Base-by-base conservation (phyloP, 2,329 filamentous ascomycete species). In the Endocalyx cinctus region DNA sequence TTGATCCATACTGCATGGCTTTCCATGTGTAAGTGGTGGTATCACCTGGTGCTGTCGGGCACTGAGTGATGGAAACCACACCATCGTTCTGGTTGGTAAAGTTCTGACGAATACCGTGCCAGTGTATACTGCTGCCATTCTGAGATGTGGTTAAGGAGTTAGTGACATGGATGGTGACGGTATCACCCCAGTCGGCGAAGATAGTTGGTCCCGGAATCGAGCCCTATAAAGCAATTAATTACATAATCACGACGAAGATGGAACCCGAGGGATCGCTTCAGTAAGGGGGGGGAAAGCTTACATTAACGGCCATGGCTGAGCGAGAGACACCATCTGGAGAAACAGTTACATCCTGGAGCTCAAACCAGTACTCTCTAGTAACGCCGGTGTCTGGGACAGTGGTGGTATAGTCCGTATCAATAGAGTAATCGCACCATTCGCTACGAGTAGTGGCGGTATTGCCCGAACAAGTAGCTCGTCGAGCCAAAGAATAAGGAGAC, bases 121-220 rank as follows among this genome's bases (percentile, higher is more conserved):
- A 82, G 48, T 83, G 79, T 13, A 82, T 71, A 7, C 66, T 66
- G 6, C 76, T 81, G 19, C 77, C 76, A 40, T 82, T 82, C 40
- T 66, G 61, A 54, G 54, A 72, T 29, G 29, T 62, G 46, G 41
- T 27, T 22, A 66, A 38, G 2, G 51, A 51, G 50, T 80, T 83
- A 20, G 59, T 70, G 6, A 82, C 67, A 32, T 71, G 71, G 10
- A 78, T 55, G n/a, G 57, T 50, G 5, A 80, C 59, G 27, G 46
- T 59, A 35, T 66, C 59, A 35, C 62, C 68, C 68, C 70, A 75
- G 43, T 74, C 63, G 5, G 70, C 74, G 27, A 67, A 59, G 15
- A 57, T 42, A 13, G 52, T 55, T 13, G 53, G 53, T 15, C 44
- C 50, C 13, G 50, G 50, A 18, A 51, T 43, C 10, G 45, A 28